These are phyloP conservation scores for Austroboletus niveus DNA, from an alignment of 1,284 basidiomycete species.

Conservation along the genomic window DNA sequence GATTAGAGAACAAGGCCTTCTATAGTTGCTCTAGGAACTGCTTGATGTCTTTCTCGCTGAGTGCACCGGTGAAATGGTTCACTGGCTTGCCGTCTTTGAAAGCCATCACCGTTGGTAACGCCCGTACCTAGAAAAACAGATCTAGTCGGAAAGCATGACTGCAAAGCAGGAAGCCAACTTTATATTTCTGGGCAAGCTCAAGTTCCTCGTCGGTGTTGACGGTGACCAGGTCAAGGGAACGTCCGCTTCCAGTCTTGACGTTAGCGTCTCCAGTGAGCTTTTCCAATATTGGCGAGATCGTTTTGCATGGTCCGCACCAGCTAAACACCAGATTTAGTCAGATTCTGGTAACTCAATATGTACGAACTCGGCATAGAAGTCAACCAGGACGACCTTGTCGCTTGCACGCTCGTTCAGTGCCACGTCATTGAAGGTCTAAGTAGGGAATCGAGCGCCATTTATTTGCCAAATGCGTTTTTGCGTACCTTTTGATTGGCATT, in stretches of 20 bases:
- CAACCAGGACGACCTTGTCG: conserved; percentile 62
- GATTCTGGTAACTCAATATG: neutral
- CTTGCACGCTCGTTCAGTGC: conserved; percentile 35
- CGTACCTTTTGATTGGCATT: conserved; percentile 35
- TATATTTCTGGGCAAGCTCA: conserved; percentile 47
- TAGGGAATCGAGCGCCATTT: neutral
- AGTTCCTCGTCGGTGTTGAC: conserved; percentile 59
- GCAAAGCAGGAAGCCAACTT: conserved; percentile 36
- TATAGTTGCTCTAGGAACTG: conserved; percentile 48
- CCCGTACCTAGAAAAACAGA: conserved; percentile 45
- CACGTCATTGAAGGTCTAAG: conserved; percentile 51
- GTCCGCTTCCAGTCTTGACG: conserved; percentile 50
- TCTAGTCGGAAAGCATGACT: neutral
- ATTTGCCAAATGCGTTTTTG: neutral
- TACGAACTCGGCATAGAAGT: conserved; percentile 75
- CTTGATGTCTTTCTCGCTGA: conserved; percentile 47
- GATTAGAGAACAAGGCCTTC: conserved; percentile 16
- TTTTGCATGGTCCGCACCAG: conserved; percentile 74
- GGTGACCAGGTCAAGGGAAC: conserved; percentile 65
- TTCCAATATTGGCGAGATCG: conserved; percentile 64
- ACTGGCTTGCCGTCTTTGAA: conserved; percentile 60
- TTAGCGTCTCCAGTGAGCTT: conserved; percentile 45
- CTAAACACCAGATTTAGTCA: conserved; percentile 36
- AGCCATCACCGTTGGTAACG: conserved; percentile 70
- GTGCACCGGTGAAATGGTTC: conserved; percentile 59